Evolutionary conservation across 176 grass and related monocot genomes (phyloP).

Genomic region (Carex cristatella): DNA sequence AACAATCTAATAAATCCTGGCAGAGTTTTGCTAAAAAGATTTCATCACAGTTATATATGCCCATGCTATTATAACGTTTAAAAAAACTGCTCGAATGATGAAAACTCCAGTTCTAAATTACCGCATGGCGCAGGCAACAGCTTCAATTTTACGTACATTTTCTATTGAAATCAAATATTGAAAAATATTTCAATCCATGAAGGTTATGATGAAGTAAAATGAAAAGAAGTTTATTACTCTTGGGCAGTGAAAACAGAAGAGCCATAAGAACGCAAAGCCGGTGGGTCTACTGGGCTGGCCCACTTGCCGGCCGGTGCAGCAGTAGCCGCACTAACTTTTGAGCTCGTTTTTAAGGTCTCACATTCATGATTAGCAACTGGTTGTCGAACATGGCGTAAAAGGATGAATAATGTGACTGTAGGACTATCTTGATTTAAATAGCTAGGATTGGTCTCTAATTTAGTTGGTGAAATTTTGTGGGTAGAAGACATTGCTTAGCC

Average conservation of each 20-base stretch:
- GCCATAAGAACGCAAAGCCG: neutral
- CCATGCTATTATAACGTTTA: neutral
- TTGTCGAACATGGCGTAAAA: no score
- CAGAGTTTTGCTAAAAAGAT: neutral
- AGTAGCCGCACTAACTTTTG: constrained; percentile 25
- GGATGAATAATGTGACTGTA: no score
- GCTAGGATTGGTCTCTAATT: neutral
- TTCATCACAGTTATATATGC: neutral
- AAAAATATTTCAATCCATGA: no score
- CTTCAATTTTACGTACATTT: neutral
- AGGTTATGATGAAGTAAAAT: no score
- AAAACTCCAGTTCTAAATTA: neutral
- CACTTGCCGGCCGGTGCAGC: constrained; percentile 15
- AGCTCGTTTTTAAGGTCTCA: constrained; percentile 12
- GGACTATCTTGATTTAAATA: no score
- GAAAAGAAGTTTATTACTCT: no score
- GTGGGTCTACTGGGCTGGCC: constrained; percentile 39
- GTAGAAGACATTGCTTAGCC: neutral
- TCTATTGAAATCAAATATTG: no score
- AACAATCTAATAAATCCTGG: neutral
- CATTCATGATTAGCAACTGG: neutral
- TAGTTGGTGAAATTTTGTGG: neutral
- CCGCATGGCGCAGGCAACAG: neutral
- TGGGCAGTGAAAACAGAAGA: no score
- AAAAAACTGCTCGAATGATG: neutral